Evolutionary conservation across 148 eudicot species (phyloP), one percentile per base, ranked within the genome.

Genomic region (Heliosperma pusillum): DNA sequence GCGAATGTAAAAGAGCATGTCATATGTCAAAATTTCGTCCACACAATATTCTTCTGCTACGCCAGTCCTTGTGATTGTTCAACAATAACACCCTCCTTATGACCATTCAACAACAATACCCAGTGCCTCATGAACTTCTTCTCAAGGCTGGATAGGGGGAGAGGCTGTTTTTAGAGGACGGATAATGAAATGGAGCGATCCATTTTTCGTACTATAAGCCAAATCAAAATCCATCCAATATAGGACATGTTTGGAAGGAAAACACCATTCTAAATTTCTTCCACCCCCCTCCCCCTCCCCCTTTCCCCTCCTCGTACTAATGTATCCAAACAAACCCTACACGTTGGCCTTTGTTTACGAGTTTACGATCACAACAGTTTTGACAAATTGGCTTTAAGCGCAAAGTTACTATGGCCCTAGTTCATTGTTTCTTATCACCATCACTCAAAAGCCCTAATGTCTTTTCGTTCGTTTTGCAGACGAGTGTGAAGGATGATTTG

Each of bases 401-500:
- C 22, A 13, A 27, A 63, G 40, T 3, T 63, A 12, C 36, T 63
- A 63, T 5, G 45, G 45, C 22, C 47, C 44, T 65, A 22, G 27
- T 45, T 68, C 3, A 22, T 42, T 26, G 16, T 44, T 42, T 16
- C 69, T 29, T 40, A 36, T 22, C 22, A 21, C 24, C 53, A 21
- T 44, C 24, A 4, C 44, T 44, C 68, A 57, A 45, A 26, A 60
- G 11, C 24, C 52, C 40, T 75, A 50, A 75, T 20, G 3, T 7
- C 16, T 16, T 2, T 22, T 70, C 73, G 19, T 25, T 63, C 56
- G 16, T 45, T 63, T 57, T 82, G 70, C 87, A 88, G 93, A 83
- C 64, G 66, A 86, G 71, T 55, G 73, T 83, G 80, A 93, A 88
- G 74, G 88, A 84, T 19, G 88, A 88, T 21, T 24, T 93, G 71